Percentiles rank a stretch among this genome's conserved stretches.
These are phyloP conservation scores for Penicillium frequentans DNA, from an alignment of 2,329 filamentous ascomycete genomes.

Conservation along the genomic window DNA sequence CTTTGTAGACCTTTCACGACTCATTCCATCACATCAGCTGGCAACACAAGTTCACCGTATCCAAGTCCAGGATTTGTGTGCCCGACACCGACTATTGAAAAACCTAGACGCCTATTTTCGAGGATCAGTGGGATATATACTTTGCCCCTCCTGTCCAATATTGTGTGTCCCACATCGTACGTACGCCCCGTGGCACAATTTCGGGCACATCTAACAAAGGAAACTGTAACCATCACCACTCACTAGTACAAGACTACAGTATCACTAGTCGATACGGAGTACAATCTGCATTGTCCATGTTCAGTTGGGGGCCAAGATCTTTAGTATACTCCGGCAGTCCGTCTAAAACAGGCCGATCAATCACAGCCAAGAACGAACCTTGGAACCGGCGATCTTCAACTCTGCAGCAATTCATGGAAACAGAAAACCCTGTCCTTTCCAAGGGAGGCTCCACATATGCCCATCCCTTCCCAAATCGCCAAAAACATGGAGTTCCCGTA, in stretches of 20 bases:
- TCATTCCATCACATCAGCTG: neutral
- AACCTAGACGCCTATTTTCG: neutral
- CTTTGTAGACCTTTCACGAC: neutral
- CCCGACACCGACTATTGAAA: neutral
- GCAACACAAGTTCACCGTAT: neutral
- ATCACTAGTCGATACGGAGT: no score
- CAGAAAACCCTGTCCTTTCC: neutral
- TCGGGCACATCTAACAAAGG: neutral
- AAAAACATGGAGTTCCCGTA: conserved; percentile 2
- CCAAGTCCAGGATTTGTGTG: neutral
- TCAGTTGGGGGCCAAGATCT: neutral
- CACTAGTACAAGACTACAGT: no score
- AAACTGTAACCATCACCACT: neutral
- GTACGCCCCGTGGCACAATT: neutral
- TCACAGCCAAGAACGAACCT: neutral
- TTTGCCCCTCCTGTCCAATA: neutral
- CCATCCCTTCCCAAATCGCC: neutral
- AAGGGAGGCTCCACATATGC: neutral
- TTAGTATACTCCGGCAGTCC: neutral
- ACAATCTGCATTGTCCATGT: no score
- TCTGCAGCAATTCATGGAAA: neutral
- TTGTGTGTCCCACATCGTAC: neutral
- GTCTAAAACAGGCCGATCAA: neutral
- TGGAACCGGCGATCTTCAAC: neutral
- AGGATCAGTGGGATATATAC: neutral